Conservation (phyloP, 2,329 filamentous ascomycete species). For the Penicillium janthinellum region DNA sequence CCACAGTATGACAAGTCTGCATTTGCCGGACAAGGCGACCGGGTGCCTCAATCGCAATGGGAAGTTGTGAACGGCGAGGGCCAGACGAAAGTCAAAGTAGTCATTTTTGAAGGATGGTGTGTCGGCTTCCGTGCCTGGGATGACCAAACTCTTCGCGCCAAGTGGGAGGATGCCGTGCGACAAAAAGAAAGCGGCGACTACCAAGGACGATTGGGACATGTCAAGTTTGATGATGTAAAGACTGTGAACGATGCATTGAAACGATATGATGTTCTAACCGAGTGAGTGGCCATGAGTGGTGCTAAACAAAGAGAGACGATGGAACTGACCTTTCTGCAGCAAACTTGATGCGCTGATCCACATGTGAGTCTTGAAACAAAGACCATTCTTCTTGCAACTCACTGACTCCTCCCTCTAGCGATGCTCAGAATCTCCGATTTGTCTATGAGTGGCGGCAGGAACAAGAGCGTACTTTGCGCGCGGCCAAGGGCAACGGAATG, state of each 20-base stretch:
- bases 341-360: slow-evolving; percentile 66
- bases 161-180: slow-evolving; percentile 53
- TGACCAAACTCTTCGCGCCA: slow-evolving; percentile 57
- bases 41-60: slow-evolving; percentile 66
- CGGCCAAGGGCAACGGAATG: slow-evolving; percentile 73
- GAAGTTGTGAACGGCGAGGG: slow-evolving; percentile 48
- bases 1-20: slow-evolving; percentile 84
- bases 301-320: neutral
- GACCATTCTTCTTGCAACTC: neutral
- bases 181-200: slow-evolving; percentile 54
- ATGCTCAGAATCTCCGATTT: slow-evolving; percentile 71
- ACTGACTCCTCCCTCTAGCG: slow-evolving; percentile 40
- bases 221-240: slow-evolving; percentile 58
- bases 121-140: slow-evolving; percentile 74
- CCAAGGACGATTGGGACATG: slow-evolving; percentile 54
- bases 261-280: slow-evolving; percentile 61
- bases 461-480: slow-evolving; percentile 73
- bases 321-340: slow-evolving; percentile 31
- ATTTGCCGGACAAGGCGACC: slow-evolving; percentile 74
- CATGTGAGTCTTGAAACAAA: slow-evolving; percentile 48
- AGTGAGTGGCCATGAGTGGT: slow-evolving; percentile 36
- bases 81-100: slow-evolving; percentile 54
- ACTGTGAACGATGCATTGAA: slow-evolving; percentile 62
- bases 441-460: slow-evolving; percentile 85
- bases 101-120: slow-evolving; percentile 90